Evolutionary conservation across 495 filamentous ascomycete genomes (phyloP).

Genomic region (Penicillium canariense): DNA sequence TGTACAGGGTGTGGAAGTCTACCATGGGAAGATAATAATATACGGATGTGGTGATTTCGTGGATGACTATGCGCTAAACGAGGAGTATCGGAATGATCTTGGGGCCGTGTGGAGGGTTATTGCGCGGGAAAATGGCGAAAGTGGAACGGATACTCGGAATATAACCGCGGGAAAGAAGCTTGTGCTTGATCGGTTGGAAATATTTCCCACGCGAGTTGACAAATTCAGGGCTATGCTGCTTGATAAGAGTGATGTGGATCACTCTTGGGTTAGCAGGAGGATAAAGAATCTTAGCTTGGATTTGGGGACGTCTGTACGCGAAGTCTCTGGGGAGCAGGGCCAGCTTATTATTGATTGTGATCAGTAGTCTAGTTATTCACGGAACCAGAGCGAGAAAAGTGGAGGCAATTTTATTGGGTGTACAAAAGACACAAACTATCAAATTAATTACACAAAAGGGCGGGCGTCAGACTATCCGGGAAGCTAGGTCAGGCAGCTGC

Average conservation of each 20-base stretch:
- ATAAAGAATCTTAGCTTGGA: constrained; percentile 21
- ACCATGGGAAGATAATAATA: constrained; percentile 36
- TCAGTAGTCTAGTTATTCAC: background rate
- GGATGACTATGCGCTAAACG: constrained; percentile 41
- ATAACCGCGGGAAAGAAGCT: constrained; percentile 1
- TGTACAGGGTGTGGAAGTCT: constrained; percentile 42
- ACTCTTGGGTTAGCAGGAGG: constrained; percentile 25
- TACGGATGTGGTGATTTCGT: constrained; percentile 48
- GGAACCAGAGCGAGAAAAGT: no score
- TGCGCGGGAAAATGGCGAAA: constrained; percentile 2
- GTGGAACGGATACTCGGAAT: background rate
- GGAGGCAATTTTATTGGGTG: no score
- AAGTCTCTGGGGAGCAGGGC: constrained; percentile 21
- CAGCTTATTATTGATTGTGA: constrained; percentile 28
- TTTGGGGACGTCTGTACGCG: constrained; percentile 18
- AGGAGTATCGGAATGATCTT: constrained; percentile 39
- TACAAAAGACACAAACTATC: no score
- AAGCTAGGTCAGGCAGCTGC: no score
- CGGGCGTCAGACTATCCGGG: no score
- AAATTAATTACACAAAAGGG: no score
- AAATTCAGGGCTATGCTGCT: constrained; percentile 29
- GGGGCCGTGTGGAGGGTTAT: constrained; percentile 41
- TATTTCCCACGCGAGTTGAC: constrained; percentile 31
- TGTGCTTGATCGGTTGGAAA: constrained; percentile 25
- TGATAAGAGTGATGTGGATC: constrained; percentile 19